Base-by-base conservation (phyloP, 106 monocot genomes). In the Phalaenopsis equestris region DNA sequence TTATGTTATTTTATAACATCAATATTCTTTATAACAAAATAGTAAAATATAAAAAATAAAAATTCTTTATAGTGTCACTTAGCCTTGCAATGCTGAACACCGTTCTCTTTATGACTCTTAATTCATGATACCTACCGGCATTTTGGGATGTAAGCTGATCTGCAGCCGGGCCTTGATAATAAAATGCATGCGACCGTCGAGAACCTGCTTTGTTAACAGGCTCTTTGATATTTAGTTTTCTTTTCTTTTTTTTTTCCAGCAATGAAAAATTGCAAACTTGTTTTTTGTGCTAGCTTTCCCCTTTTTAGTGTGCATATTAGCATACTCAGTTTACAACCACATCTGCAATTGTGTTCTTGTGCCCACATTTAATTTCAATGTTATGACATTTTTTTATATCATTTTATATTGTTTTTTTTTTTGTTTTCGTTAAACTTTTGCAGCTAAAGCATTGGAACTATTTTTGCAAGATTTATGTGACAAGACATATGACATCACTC, bases 371-470 rank as follows among this genome's bases (percentile, higher is more conserved):
- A 36, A 6, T 39, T 70, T 37, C 14, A 18, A 18, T 30, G 15
- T 74, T 7, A 8, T 15, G 19, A 15, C 15, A 43, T 42, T 74
- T 17, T 42, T 43, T 74, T 42, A 2, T 42, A 6, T 16, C 18
- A 42, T 41, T 74, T 14, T 39, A 11, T 72, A 72, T 37, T 30
- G 24, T 77, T 3, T 23, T 52, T 45, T 43, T 45, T 30, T 19
- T 41, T 37, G 19, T 52, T 41, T 57, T 56, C 46, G 14, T 82
- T 61, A 3, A 76, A n/a, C 57, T 57, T 43, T 75, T 84, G 76
- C 90, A 90, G 90, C 92, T 41, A 93, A 93, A 86, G 92, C 92
- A 79, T 86, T 93, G 80, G 92, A 93, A 55, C 72, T 93, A 79
- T 90, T 93, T 90, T 86, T 93, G 11, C 88, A 93, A 88, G 92